phyloP scores from a whole-genome alignment of 768 basidiomycete genomes.

The Suillus discolor region DNA sequence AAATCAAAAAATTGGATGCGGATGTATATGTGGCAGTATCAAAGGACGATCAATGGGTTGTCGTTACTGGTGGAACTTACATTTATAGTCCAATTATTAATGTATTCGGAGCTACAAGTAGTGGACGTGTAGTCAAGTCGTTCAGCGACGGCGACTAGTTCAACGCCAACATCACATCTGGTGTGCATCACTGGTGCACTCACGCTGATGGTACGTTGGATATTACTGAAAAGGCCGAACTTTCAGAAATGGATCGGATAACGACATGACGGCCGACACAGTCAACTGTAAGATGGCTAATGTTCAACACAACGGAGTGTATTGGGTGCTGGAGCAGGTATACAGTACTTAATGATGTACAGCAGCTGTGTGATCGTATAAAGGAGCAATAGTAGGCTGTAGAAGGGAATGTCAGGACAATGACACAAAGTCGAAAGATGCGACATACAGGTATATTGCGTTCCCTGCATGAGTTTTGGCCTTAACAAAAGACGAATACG shows the following conservation, averaged over 20 bases:
- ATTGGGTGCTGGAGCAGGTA: constrained; percentile 6
- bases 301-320: neutral
- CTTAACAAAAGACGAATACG: constrained; percentile 3
- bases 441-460: constrained; percentile 75
- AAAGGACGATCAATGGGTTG: neutral
- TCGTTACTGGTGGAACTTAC: neutral
- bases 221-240: neutral
- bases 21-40: neutral
- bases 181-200: neutral
- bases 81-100: neutral
- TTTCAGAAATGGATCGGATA: neutral
- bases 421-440: constrained; percentile 1
- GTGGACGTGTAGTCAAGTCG: neutral
- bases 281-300: neutral
- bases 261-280: neutral
- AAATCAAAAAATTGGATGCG: neutral
- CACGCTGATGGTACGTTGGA: neutral
- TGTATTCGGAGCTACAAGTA: no score
- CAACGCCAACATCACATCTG: neutral
- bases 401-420: constrained; percentile 11
- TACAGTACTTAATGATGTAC: constrained; percentile 28
- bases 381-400: constrained; percentile 63
- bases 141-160: neutral
- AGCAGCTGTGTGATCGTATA: constrained; percentile 60
- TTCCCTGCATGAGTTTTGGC: constrained; percentile 53